Evolutionary conservation across 305 asterid genomes (phyloP).

Genomic region (Andrographis paniculata): DNA sequence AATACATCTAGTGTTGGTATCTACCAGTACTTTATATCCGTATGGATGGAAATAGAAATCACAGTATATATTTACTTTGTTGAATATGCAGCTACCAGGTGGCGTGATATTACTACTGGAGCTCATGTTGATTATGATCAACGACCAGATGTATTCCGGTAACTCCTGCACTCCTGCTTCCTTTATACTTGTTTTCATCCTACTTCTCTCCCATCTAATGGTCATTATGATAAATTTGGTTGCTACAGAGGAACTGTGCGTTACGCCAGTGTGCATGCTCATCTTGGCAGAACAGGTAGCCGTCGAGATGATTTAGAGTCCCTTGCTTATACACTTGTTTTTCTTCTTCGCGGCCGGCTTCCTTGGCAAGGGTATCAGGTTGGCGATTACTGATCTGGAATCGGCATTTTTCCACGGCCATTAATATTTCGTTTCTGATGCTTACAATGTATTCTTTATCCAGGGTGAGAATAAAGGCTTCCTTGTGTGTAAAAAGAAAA

Average conservation of each 20-base stretch:
- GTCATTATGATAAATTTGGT: slow-evolving; percentile 8
- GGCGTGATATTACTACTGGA: slow-evolving; percentile 60
- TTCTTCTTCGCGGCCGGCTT: slow-evolving; percentile 63
- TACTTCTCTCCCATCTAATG: neutral
- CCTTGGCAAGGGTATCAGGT: slow-evolving; percentile 81
- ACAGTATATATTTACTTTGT: neutral
- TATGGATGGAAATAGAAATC: neutral
- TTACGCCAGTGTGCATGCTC: slow-evolving; percentile 74
- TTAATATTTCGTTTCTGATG: slow-evolving; percentile 11
- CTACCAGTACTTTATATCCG: neutral
- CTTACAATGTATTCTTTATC: slow-evolving; percentile 15
- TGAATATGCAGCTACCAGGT: slow-evolving; percentile 38
- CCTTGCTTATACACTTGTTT: slow-evolving; percentile 65
- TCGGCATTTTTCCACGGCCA: neutral
- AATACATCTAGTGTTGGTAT: neutral
- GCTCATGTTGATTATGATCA: slow-evolving; percentile 70
- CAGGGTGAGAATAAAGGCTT: slow-evolving; percentile 69
- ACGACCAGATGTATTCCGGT: slow-evolving; percentile 70
- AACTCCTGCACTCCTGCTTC: slow-evolving; percentile 3
- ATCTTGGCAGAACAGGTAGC: slow-evolving; percentile 72
- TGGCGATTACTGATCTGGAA: slow-evolving; percentile 1
- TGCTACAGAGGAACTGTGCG: slow-evolving; percentile 64
- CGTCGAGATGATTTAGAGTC: slow-evolving; percentile 77
- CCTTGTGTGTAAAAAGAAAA: slow-evolving; percentile 54
- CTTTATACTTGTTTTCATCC: neutral